Base-by-base conservation (phyloP, 306 rosid species). In the Styphnolobium japonicum region DNA sequence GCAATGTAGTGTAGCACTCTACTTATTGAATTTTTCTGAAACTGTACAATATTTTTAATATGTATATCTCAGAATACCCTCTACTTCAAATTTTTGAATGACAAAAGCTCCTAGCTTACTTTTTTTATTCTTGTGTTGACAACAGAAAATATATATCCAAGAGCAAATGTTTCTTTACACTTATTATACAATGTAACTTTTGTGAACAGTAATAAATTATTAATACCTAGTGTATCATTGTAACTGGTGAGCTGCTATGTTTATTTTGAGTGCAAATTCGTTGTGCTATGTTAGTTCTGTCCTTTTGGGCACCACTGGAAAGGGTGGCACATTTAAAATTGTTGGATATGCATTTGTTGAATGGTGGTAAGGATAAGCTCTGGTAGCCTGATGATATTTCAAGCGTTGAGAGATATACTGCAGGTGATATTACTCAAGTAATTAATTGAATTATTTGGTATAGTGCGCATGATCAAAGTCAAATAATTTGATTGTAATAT, bases 41-140 rank as follows among this genome's bases (percentile, higher is more conserved):
- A 43, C 58, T 86, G 91, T 86, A 67, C 73, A 78, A 82, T 86
- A 86, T 23, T 57, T 75, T 82, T 82, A 82, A 75, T 43, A 66
- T 68, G 74, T 68, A 12, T 58, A 58, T 25, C 19, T 4, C 15
- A 58, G 65, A 27, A 58, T 46, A 46, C 11, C 10, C 23, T 51
- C 11, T 16, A 53, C 21, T 67, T n/a, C 18, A 40, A 40, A 27
- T 15, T 25, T 27, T 49, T 22, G 22, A 18, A 42, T 53, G 34
- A 71, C 6, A 37, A 70, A 51, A 60, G 29, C 46, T 68, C 51
- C 57, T 78, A 71, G 72, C 72, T 34, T 49, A 21, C 39, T 53
- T 53, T 39, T 78, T 2, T 33, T 15, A 45, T 64, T 6, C 48
- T 29, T 68, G 15, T 34, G 67, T 49, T 58, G 58, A 58, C 45